Base-by-base conservation (phyloP, 306 rosid species). In the Crotalaria pallida region DNA sequence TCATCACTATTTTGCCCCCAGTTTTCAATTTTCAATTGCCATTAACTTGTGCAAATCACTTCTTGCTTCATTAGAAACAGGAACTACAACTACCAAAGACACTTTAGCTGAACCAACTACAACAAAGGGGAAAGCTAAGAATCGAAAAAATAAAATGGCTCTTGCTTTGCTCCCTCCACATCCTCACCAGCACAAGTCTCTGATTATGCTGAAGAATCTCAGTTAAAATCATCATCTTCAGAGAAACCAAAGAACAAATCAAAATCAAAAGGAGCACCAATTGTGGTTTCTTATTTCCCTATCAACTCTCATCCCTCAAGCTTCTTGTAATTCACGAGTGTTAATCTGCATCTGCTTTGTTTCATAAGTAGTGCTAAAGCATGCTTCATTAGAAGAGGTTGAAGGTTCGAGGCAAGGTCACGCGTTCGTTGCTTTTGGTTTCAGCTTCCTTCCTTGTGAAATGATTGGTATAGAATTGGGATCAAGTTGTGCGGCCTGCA, bases 211-310 rank as follows among this genome's bases (percentile, higher is more conserved):
- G 56, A 78, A 56, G 59, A 18, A 5, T 65, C 69, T 24, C 15
- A 65, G 48, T 3, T 6, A 8, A 78, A 71, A 71, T 6, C 69
- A 11, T 11, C 34, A 2, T 71, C 69, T 56, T 56, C 63, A 6
- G 47, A 56, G 57, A 63, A 77, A 57, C 3, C 64, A 36, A 57
- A 78, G 50, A 64, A 2, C 16, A 64, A 71, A 41, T 22, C 59
- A 71, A 65, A 36, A 48, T 71, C 78, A 36, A 72, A 47, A 27
- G 63, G 29, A 34, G 63, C 77, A 34, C 82, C 77, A 24, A 2
- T 78, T 1, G 57, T 47, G 33, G 65, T 78, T 49, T 57, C 69
- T 10, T 57, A 71, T 62, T 78, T 78, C 10, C 82, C 78, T 0
- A 40, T 45, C 36, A 64, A 47, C 15, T 41, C 47, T 13, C 26